Base-by-base conservation (phyloP, 83 land plant genomes). In the Larix sibirica region DNA sequence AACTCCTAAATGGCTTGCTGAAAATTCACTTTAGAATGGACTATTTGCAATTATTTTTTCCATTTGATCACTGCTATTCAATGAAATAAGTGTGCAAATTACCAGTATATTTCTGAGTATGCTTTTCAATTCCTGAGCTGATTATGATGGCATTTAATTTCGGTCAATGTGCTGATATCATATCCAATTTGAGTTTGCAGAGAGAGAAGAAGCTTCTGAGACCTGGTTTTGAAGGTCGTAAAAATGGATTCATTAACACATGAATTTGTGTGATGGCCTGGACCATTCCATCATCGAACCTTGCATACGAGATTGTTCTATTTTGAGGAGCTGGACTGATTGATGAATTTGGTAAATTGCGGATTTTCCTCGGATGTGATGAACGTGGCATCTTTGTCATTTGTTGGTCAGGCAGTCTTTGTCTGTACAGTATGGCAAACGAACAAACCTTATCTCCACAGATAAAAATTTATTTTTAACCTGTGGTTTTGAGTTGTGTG, bases 201-300 rank as follows among this genome's bases (percentile, higher is more conserved):
- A 86, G 98, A 73, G 98, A 96, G 82, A 96, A 96, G 89, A 96
- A 96, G 90, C 90, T 93, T 17, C 69, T 90, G 84, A 82, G 98
- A 81, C 99, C 99, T 36, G 99, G 99, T n/a, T 96, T 96, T 85
- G 99, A 96, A 84, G 99, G 99, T 21, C 92, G 99, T 60, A 93
- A 94, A 75, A 90, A 89, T 23, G 98, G 96, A 3, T 96, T 88
- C 69, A 88, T 96, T 80, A 96, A 91, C 85, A 0, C n/a, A 31
- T 79, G 80, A 79, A 12, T 9, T 33, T 47, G 38, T 78, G 18
- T 56, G 3, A 54, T 54, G 14, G 58, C 13, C 14, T 12, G 14
- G 58, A 54, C 2, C 58, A 0, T 54, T 54, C 58, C 14, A 54
- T 12, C 58, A 54, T 54, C 14, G 3, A 54, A 54, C 58, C 14